Percentiles rank a stretch among this genome's conserved stretches.
These are phyloP conservation scores for Lachnellula hyalina DNA, from an alignment of 2,329 filamentous ascomycete species.

Conservation along the genomic window DNA sequence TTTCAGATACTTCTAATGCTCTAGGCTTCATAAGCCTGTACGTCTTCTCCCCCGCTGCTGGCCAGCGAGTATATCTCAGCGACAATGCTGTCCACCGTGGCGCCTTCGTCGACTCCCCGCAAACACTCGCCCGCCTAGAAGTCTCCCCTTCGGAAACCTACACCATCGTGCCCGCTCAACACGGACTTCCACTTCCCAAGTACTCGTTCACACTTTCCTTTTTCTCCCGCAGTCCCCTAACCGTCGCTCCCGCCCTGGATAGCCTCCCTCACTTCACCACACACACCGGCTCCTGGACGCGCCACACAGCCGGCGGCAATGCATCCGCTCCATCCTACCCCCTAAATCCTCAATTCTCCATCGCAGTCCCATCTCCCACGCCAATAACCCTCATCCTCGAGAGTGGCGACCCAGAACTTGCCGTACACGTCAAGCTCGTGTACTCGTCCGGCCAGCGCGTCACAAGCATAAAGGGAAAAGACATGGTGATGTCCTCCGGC, in stretches of 20 bases:
- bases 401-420: slow-evolving; percentile 58
- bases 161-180: slow-evolving; percentile 68
- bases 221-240: slow-evolving; percentile 63
- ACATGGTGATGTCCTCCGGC: slow-evolving; percentile 78
- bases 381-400: slow-evolving; percentile 71
- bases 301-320: slow-evolving; percentile 78
- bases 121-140: slow-evolving; percentile 76
- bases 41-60: slow-evolving; percentile 62
- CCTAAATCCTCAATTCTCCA: slow-evolving; percentile 80
- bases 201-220: slow-evolving; percentile 87
- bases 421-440: slow-evolving; percentile 79
- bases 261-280: slow-evolving; percentile 41
- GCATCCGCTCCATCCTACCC: slow-evolving; percentile 70
- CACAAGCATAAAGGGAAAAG: slow-evolving; percentile 62
- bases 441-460: slow-evolving; percentile 72
- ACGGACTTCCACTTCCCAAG: slow-evolving; percentile 64
- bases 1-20: slow-evolving; percentile 31
- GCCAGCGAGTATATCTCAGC: slow-evolving; percentile 67
- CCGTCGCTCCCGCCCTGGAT: slow-evolving; percentile 51
- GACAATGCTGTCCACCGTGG: slow-evolving; percentile 68
- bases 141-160: slow-evolving; percentile 41
- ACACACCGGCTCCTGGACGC: slow-evolving; percentile 65
- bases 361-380: slow-evolving; percentile 52
- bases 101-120: slow-evolving; percentile 90
- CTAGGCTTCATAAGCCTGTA: slow-evolving; percentile 83